Conservation (phyloP, 83 land plant genomes). For the Thuja plicata region DNA sequence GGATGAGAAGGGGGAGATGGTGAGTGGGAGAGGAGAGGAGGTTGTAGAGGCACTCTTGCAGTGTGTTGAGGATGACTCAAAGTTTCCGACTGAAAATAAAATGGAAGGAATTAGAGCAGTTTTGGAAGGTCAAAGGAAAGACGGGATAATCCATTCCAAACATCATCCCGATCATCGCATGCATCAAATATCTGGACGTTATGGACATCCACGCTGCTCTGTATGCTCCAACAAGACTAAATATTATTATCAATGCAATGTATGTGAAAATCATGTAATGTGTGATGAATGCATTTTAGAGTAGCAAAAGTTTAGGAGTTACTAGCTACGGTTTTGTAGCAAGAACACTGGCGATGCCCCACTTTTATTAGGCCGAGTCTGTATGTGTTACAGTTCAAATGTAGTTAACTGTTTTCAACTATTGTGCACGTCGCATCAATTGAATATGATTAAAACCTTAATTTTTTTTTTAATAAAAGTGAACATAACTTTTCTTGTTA, state of each 20-base stretch:
- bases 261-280: background rate
- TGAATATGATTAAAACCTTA: no score
- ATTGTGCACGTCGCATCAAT: no score
- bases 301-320: no score
- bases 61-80: background rate
- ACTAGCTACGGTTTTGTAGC: no score
- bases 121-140: background rate
- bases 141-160: background rate
- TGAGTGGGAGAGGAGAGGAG: background rate
- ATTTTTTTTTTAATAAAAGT: no score
- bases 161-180: background rate
- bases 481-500: no score
- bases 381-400: no score
- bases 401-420: no score
- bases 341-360: no score
- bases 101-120: background rate
- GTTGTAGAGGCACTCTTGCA: background rate
- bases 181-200: background rate
- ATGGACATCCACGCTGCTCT: background rate
- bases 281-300: background rate
- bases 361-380: no score
- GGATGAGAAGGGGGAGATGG: background rate
- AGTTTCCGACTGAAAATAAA: background rate
- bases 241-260: background rate
- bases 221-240: background rate